Base-by-base conservation (phyloP, 2,329 filamentous ascomycete species). In the Cephalotrichum gorgonifer region DNA sequence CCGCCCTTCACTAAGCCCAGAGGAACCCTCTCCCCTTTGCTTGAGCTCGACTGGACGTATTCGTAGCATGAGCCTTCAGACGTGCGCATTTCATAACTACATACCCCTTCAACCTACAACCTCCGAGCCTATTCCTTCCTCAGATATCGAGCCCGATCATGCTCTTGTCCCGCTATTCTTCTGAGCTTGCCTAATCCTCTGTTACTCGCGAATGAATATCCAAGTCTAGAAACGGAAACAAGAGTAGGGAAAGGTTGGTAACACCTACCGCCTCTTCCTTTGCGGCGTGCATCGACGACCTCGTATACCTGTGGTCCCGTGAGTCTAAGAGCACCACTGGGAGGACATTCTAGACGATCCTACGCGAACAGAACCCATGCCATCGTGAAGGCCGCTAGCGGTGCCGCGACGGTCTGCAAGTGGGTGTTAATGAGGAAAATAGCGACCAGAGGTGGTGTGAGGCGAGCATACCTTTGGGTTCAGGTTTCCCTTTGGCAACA, bases 331-430 rank as follows among this genome's bases (percentile, higher is more conserved):
- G 35, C 35, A 5, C 17, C 3, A 5, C 17, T 39, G 12, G 5
- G 3, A 11, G 12, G 17, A n/a, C 17, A 11, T 5, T 2, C 3
- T 25, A 4, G 11, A 22, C 14, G 9, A 44, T 51, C 65, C 56
- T 60, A 72, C 62, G 70, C 70, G 50, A 77, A 71, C 22, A 77
- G 62, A 12, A 77, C 58, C 43, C 67, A 63, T 3, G 74, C 74
- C 74, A 78, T 78, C 17, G 71, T 72, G 52, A 76, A 75, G 35
- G 74, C 74, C 17, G 74, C 74, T 22, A 71, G 59, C 8, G 74
- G 74, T 48, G 72, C 71, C 51, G 71, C 70, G 50, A 76, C 62
- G 33, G 62, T 69, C 70, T 73, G 43, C 5, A 22, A 20, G 12
- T 41, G 15, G 26, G 23, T 39, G 46, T 38, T 22, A 43, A 23